Evolutionary conservation across 176 grass and related monocot genomes (phyloP).

Genomic region (Carex cristatella): DNA sequence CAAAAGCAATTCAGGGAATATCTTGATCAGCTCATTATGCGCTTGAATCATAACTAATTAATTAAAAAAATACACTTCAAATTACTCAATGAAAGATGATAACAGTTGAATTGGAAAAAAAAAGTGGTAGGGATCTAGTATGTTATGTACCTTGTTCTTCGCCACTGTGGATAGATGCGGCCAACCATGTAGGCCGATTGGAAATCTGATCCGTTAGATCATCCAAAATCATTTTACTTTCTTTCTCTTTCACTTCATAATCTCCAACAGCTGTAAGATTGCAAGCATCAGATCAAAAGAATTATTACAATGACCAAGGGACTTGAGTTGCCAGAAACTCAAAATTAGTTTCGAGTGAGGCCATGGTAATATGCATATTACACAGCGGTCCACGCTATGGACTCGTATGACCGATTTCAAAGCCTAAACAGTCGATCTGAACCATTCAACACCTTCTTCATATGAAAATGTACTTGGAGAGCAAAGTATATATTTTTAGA

Average conservation of each 20-base stretch:
- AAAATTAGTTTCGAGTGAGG: background rate
- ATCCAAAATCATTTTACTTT: constrained; percentile 36
- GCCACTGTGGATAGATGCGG: constrained; percentile 76
- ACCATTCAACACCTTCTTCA: too few relatives aligned
- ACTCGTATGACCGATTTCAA: too few relatives aligned
- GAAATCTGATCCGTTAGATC: constrained; percentile 48
- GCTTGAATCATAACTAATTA: constrained; percentile 63
- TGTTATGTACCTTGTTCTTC: constrained; percentile 60
- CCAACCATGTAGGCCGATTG: constrained; percentile 66
- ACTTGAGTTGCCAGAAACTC: background rate
- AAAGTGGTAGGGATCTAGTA: background rate
- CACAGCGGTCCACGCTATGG: too few relatives aligned
- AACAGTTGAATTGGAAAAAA: background rate
- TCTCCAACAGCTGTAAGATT: constrained; percentile 53
- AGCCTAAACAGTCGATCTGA: too few relatives aligned
- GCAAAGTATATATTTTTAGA: too few relatives aligned
- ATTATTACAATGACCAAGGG: background rate
- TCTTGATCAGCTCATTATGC: constrained; percentile 68
- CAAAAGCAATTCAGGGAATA: constrained; percentile 39
- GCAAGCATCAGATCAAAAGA: background rate
- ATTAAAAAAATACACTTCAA: constrained; percentile 12
- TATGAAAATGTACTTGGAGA: too few relatives aligned
- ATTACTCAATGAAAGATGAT: background rate
- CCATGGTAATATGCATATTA: too few relatives aligned
- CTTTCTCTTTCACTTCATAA: constrained; percentile 39